Percentiles rank a stretch among this genome's conserved stretches.
phyloP scores from a whole-genome alignment of 768 basidiomycete species.

The Trametes maxima region DNA sequence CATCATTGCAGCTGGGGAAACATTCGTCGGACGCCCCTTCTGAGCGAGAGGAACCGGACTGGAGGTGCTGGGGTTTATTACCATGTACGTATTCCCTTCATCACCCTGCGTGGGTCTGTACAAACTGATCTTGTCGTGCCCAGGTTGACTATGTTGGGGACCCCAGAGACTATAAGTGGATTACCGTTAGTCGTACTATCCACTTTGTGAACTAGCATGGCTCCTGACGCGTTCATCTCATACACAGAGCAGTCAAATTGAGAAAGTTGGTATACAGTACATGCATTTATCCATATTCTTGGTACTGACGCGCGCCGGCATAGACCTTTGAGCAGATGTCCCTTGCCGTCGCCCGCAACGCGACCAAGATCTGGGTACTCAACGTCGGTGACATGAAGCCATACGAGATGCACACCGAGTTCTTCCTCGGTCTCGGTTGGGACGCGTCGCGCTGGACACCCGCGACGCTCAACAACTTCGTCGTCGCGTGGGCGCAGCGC shows the following conservation, averaged over 20 bases:
- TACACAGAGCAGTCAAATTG: slow-evolving; percentile 51
- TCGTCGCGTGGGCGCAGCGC: slow-evolving; percentile 60
- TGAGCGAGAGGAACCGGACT: slow-evolving; percentile 56
- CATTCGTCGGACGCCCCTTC: slow-evolving; percentile 59
- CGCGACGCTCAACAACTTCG: slow-evolving; percentile 55
- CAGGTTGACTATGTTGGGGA: slow-evolving; percentile 52
- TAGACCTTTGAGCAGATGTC: slow-evolving; percentile 72
- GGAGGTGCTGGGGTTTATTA: slow-evolving; percentile 74
- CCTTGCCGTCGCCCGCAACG: slow-evolving; percentile 59
- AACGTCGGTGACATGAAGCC: slow-evolving; percentile 81
- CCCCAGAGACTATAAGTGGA: slow-evolving; percentile 74
- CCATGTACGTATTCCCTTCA: slow-evolving; percentile 24
- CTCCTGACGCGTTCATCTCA: not conserved
- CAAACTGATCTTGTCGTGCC: not conserved
- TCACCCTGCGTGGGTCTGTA: no score
- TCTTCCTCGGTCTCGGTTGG: slow-evolving; percentile 67
- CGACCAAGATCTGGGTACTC: slow-evolving; percentile 65
- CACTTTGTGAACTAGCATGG: not conserved
- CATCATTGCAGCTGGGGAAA: slow-evolving; percentile 62
- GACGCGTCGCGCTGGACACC: slow-evolving; percentile 57
- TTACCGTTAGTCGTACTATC: slow-evolving; percentile 43
- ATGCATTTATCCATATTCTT: not conserved
- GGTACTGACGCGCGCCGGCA: not conserved
- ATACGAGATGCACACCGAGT: slow-evolving; percentile 70
- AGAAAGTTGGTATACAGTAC: slow-evolving; percentile 40